These are phyloP conservation scores for Conringia planisiliqua DNA, from an alignment of 345 rosid genomes.

Conservation along the genomic window DNA sequence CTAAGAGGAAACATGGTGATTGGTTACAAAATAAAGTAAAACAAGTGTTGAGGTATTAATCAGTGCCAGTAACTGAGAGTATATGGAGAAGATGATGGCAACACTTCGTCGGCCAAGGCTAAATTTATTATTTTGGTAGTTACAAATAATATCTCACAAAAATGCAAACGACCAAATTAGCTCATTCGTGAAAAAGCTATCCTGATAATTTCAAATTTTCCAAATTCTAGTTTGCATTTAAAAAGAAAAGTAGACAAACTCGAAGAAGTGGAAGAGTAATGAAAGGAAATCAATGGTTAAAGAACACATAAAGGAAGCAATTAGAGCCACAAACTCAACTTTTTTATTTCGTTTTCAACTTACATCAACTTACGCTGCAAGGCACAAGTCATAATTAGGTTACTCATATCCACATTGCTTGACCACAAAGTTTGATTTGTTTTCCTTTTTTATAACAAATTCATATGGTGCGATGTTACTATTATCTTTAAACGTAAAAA, in stretches of 20 bases:
- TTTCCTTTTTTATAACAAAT: conserved; percentile 14
- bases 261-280: conserved; percentile 3
- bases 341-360: conserved; percentile 14
- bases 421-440: conserved; percentile 33
- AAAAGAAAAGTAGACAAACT: not conserved
- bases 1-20: not conserved
- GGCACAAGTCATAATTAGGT: conserved; percentile 33
- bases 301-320: conserved; percentile 9
- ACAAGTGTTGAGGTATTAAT: not conserved
- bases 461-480: conserved; percentile 25
- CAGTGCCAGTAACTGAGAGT: not conserved
- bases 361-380: conserved; percentile 31
- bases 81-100: not conserved
- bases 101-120: not conserved
- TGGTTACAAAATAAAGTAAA: not conserved
- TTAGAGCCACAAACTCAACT: conserved; percentile 16
- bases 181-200: not conserved
- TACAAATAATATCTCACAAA: not conserved
- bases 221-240: too few relatives aligned
- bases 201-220: not conserved
- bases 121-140: not conserved
- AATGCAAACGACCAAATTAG: not conserved
- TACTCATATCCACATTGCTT: conserved; percentile 35
- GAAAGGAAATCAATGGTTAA: not conserved
- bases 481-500: conserved; percentile 11